Conservation (phyloP, 2,329 filamentous ascomycete species). For the Cordyceps militaris region DNA sequence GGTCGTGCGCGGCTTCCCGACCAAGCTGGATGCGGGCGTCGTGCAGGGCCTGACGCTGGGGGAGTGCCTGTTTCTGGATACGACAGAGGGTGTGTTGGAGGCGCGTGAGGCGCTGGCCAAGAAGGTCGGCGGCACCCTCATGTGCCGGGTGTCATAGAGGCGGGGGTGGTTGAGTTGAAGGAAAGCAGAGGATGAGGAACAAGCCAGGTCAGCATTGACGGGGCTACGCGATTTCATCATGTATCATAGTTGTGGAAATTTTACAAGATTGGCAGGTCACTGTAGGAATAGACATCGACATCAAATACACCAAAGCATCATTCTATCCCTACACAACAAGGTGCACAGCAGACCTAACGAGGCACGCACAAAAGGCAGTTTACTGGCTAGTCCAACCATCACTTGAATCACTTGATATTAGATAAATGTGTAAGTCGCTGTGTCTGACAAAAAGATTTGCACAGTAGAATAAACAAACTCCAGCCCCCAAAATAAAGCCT, state of each 20-base stretch:
- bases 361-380: neutral
- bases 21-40: conserved; percentile 51
- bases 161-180: neutral
- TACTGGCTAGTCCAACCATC: neutral
- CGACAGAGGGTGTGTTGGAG: conserved; percentile 73
- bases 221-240: neutral
- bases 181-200: neutral
- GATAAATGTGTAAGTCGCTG: conserved; percentile 2
- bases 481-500: neutral
- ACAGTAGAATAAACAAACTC: conserved; percentile 5
- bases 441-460: conserved; percentile 1
- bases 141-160: conserved; percentile 58
- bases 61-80: conserved; percentile 75
- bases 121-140: conserved; percentile 70
- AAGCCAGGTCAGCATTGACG: neutral
- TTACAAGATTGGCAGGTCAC: conserved; percentile 1
- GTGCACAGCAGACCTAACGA: neutral
- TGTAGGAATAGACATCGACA: conserved; percentile 7
- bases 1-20: conserved; percentile 62
- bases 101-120: conserved; percentile 73
- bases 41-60: conserved; percentile 71
- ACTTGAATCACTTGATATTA: conserved; percentile 8
- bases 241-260: conserved; percentile 11
- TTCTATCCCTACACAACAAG: neutral
- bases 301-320: conserved; percentile 2